These are phyloP conservation scores for Colletotrichum lindemuthianum DNA, from an alignment of 2,329 filamentous ascomycete genomes.

Conservation along the genomic window DNA sequence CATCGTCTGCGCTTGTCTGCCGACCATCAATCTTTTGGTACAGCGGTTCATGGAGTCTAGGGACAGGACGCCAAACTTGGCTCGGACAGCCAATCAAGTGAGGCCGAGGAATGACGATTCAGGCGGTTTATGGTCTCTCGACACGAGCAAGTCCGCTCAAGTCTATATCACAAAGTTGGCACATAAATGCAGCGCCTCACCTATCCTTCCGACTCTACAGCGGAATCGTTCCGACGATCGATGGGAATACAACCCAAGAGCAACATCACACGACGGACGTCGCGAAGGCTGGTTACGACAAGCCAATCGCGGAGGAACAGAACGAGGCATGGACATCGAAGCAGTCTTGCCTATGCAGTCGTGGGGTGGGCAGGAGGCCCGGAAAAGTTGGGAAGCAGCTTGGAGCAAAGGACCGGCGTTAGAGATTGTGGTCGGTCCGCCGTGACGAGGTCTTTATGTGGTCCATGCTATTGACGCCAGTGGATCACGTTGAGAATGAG, in stretches of 20 bases:
- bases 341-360: too few relatives aligned
- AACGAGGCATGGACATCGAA: too few relatives aligned
- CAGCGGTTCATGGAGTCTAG: background rate
- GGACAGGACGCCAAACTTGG: background rate
- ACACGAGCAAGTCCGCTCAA: too few relatives aligned
- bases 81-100: background rate
- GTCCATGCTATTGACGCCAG: too few relatives aligned
- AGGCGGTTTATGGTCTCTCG: too few relatives aligned
- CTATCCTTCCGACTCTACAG: background rate
- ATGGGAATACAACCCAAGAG: background rate
- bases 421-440: too few relatives aligned
- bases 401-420: too few relatives aligned
- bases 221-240: background rate
- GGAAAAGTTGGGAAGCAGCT: too few relatives aligned
- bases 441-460: too few relatives aligned
- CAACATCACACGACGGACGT: background rate
- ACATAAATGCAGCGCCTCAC: background rate
- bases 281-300: background rate
- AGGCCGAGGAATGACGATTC: background rate
- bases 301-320: too few relatives aligned
- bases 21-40: background rate
- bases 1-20: constrained; percentile 6
- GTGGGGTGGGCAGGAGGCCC: too few relatives aligned
- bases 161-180: background rate
- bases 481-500: too few relatives aligned